Percentiles rank a stretch among this genome's conserved stretches.
phyloP scores from a whole-genome alignment of 768 basidiomycete genomes.

The Trametes villosa region DNA sequence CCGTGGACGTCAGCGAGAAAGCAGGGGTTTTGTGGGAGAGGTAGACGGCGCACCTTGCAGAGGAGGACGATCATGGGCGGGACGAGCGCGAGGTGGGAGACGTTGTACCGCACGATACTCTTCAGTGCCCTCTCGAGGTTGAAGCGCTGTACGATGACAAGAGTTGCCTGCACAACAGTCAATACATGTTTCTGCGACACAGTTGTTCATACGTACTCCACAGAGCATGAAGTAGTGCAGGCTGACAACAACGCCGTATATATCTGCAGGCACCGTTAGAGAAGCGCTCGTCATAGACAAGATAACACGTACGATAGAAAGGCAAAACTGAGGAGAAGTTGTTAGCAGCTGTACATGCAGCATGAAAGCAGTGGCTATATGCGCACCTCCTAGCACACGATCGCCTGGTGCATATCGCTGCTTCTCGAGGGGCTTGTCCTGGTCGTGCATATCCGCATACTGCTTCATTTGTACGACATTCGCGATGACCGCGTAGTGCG shows the following conservation, averaged over 20 bases:
- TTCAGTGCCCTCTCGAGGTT: conserved; percentile 63
- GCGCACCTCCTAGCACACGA: conserved; percentile 58
- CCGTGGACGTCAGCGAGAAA: neutral
- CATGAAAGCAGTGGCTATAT: too few relatives aligned
- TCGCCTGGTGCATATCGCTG: conserved; percentile 52
- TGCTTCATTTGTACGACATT: conserved; percentile 45
- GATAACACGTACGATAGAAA: conserved; percentile 25
- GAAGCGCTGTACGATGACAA: conserved; percentile 68
- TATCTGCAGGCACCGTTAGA: conserved; percentile 48
- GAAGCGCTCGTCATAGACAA: conserved; percentile 12
- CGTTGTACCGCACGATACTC: conserved; percentile 60
- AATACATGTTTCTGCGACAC: neutral
- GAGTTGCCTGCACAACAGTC: conserved; percentile 41
- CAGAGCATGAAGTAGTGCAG: conserved; percentile 62
- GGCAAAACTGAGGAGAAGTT: conserved; percentile 19
- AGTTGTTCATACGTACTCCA: conserved; percentile 44
- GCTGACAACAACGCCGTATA: conserved; percentile 68
- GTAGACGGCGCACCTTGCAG: conserved; percentile 37
- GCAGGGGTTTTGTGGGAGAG: neutral
- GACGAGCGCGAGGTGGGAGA: conserved; percentile 60
- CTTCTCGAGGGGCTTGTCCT: conserved; percentile 5
- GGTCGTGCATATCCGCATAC: conserved; percentile 38
- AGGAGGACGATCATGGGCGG: conserved; percentile 61
- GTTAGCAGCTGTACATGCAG: neutral
- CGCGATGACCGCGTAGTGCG: conserved; percentile 42